Conservation (phyloP, 2,329 filamentous ascomycete species). For the Trichoderma oligosporum region DNA sequence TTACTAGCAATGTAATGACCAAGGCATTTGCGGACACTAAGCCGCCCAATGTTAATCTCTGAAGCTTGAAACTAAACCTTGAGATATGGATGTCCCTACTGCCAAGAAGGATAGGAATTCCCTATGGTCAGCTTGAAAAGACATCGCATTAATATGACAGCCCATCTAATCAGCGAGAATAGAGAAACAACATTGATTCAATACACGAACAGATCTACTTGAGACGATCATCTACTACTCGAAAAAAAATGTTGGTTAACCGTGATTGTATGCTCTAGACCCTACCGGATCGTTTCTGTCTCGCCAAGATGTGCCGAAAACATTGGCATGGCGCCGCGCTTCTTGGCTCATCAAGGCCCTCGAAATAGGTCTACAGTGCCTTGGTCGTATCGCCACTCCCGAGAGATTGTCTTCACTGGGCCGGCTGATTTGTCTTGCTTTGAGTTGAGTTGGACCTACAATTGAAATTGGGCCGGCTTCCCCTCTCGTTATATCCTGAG, state of each 20-base stretch:
- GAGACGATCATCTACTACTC: background rate
- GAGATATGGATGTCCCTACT: background rate
- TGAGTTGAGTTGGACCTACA: background rate
- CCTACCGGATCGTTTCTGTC: too few relatives aligned
- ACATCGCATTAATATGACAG: background rate
- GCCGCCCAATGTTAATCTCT: too few relatives aligned
- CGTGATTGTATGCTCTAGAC: background rate
- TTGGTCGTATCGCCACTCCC: background rate
- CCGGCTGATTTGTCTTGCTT: background rate
- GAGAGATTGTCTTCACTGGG: background rate
- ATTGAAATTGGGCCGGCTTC: background rate
- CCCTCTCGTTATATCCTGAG: background rate
- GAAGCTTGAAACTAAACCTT: background rate
- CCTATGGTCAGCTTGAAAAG: background rate
- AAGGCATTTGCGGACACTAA: too few relatives aligned
- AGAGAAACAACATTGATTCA: background rate
- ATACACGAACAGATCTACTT: background rate
- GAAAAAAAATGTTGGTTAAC: background rate
- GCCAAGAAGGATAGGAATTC: too few relatives aligned
- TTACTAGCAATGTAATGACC: too few relatives aligned
- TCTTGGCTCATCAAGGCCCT: too few relatives aligned
- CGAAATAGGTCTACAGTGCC: background rate
- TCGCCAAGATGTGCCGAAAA: background rate
- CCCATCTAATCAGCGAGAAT: background rate
- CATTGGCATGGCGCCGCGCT: background rate